Base-by-base conservation (phyloP, 768 basidiomycete species). In the Mycena metata region DNA sequence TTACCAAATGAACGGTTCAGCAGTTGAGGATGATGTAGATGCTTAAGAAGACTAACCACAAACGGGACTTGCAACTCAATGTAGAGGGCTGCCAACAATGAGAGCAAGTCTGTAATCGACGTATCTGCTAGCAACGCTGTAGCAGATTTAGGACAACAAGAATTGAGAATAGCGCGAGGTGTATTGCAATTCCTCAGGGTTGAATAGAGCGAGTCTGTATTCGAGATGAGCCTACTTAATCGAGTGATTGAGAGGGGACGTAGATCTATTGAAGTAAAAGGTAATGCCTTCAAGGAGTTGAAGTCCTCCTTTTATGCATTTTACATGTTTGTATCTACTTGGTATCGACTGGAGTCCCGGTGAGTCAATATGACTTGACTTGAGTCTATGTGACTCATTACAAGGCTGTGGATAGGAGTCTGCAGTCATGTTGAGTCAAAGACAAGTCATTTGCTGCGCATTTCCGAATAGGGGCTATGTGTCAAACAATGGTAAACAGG, bases 61-160 rank as follows among this genome's bases (percentile, higher is more conserved):
- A 54, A 54, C 35, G 52, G 52, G 52, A 54, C 35, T 13, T 36
- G 36, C 17, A 39, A 54, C 52, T 36, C 52, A 54, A 54, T 33
- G 30, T 54, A 54, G 52, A 54, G 52, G 52, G 52, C 35, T 54
- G 52, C 52, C 52, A 33, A 54, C 16, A 33, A 54, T 54, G 36
- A 54, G 52, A 54, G 52, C 52, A 39, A 54, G 21, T 54, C 52
- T 36, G 49, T 54, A 54, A 54, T 54, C 52, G 35, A 54, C 52
- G 35, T 36, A 36, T 39, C 52, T 17, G 52, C 17, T 54, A 54
- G 52, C 52, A 54, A 54, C 13, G 52, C 52, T 39, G 30, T 54
- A 54, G 19, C 52, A 35, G 52, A 51, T 30, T 51, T 51, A 51
- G 21, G 52, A 54, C 52, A 54, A 35, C 52, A 54, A 54, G 35